phyloP scores from a whole-genome alignment of 768 basidiomycete genomes.

The Amanita subjunquillea region DNA sequence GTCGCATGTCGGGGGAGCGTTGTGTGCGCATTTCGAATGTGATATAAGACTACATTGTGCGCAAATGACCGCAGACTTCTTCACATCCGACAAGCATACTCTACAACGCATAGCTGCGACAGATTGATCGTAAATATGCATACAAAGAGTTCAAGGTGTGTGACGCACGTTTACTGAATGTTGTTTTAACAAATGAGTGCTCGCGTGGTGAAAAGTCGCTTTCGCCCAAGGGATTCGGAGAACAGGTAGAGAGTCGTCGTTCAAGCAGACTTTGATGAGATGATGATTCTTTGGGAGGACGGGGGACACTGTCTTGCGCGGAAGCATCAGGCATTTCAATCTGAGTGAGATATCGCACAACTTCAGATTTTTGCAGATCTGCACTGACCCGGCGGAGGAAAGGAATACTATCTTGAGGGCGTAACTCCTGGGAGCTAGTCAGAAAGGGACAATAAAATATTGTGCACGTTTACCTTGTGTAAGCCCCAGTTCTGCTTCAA shows the following conservation, averaged over 20 bases:
- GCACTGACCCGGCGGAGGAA: slow-evolving; percentile 87
- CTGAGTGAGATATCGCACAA: slow-evolving; percentile 40
- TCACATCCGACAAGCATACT: slow-evolving; percentile 70
- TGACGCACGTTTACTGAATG: slow-evolving; percentile 80
- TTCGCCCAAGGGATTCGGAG: slow-evolving; percentile 27
- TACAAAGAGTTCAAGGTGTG: slow-evolving; percentile 1
- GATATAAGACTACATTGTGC: slow-evolving; percentile 84
- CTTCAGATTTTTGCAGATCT: slow-evolving; percentile 70
- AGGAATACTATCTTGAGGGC: slow-evolving; percentile 90
- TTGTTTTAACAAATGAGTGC: slow-evolving; percentile 86
- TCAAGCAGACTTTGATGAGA: slow-evolving; percentile 24
- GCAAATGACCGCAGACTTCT: slow-evolving; percentile 83
- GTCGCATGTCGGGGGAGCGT: slow-evolving; percentile 75
- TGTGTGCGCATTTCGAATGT: slow-evolving; percentile 65
- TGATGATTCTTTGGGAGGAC: slow-evolving; percentile 19
- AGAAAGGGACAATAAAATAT: slow-evolving; percentile 1
- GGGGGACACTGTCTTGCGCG: slow-evolving; percentile 22
- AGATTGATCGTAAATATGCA: slow-evolving; percentile 8
- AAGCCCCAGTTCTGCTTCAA: slow-evolving; percentile 69
- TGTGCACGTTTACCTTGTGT: slow-evolving; percentile 49
- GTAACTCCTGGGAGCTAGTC: slow-evolving; percentile 46
- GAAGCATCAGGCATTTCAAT: slow-evolving; percentile 35
- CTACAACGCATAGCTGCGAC: slow-evolving; percentile 73
- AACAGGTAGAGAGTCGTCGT: slow-evolving; percentile 29
- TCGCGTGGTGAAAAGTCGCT: slow-evolving; percentile 53